Conservation (phyloP, 768 basidiomycete genomes). For the Podaxis sp. region DNA sequence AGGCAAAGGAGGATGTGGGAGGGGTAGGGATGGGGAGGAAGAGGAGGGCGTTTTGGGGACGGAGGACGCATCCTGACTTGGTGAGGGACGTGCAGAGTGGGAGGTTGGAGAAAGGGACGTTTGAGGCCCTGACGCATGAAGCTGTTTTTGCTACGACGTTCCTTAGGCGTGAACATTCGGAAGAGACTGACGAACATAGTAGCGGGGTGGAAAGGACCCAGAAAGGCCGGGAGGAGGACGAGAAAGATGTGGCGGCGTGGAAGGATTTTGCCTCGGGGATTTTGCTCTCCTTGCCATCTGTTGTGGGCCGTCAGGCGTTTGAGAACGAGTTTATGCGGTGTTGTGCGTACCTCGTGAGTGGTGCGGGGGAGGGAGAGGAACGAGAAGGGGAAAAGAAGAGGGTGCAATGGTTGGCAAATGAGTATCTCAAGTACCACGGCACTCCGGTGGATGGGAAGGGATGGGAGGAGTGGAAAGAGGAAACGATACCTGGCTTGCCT, state of each 20-base stretch:
- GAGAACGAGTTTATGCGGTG: conserved; percentile 69
- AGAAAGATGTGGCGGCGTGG: conserved; percentile 38
- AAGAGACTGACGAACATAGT: neutral
- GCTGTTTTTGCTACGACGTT: conserved; percentile 76
- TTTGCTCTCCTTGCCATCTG: conserved; percentile 54
- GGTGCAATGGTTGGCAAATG: conserved; percentile 60
- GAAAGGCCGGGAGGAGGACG: conserved; percentile 3
- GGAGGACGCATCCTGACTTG: conserved; percentile 69
- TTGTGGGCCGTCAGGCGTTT: conserved; percentile 52
- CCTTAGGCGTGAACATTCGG: conserved; percentile 16
- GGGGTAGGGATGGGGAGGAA: conserved; percentile 34
- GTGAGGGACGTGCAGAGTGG: conserved; percentile 33
- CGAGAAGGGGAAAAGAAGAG: conserved; percentile 33
- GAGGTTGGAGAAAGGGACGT: conserved; percentile 58
- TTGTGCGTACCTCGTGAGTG: conserved; percentile 59
- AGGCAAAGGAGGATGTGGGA: conserved; percentile 17
- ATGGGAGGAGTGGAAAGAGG: conserved; percentile 58
- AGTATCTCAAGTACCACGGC: conserved; percentile 61
- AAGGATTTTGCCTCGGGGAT: conserved; percentile 59
- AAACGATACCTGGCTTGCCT: conserved; percentile 41
- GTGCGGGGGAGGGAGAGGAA: conserved; percentile 40
- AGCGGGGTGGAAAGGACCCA: conserved; percentile 11
- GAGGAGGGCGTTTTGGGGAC: conserved; percentile 76
- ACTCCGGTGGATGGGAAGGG: conserved; percentile 41
- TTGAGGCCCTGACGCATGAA: conserved; percentile 81